Percentiles rank a stretch among this genome's conserved stretches.
Conservation (phyloP, 2,329 filamentous ascomycete genomes). For the Botrytis porri region DNA sequence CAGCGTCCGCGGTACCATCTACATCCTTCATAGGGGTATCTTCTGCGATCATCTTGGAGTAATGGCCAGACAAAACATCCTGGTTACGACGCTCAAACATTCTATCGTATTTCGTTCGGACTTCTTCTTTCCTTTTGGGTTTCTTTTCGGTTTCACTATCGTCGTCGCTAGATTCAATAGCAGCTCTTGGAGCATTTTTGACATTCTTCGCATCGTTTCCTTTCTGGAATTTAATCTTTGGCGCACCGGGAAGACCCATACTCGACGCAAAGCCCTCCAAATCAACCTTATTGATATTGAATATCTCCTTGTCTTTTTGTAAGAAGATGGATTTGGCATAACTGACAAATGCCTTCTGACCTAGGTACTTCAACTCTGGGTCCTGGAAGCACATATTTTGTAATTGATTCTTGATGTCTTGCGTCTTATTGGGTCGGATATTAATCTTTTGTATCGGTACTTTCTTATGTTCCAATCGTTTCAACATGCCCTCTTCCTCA, state of each 20-base stretch:
- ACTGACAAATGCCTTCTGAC: constrained; percentile 91
- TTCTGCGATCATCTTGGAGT: constrained; percentile 76
- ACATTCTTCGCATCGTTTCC: constrained; percentile 80
- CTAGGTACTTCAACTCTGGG: constrained; percentile 88
- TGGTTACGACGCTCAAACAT: constrained; percentile 99
- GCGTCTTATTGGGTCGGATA: constrained; percentile 84
- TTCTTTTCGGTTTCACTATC: constrained; percentile 53
- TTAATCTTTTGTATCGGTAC: constrained; percentile 86
- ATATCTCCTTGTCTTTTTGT: constrained; percentile 89
- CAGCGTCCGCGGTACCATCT: constrained; percentile 50
- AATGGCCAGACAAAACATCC: constrained; percentile 91
- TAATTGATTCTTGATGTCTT: constrained; percentile 77
- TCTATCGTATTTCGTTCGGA: constrained; percentile 91
- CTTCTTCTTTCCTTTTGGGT: constrained; percentile 65
- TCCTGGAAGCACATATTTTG: constrained; percentile 97
- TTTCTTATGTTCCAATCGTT: constrained; percentile 80
- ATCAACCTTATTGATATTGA: constrained; percentile 78
- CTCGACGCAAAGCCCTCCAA: constrained; percentile 83
- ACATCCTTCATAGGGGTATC: constrained; percentile 47
- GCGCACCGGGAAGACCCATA: constrained; percentile 84
- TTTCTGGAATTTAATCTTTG: constrained; percentile 89
- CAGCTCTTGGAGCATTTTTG: constrained; percentile 79
- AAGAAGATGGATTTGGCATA: constrained; percentile 83
- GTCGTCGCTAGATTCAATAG: constrained; percentile 59
- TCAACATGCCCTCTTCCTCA: constrained; percentile 89